These are phyloP conservation scores for Thelephora ganbajun DNA, from an alignment of 768 basidiomycete genomes.

Conservation along the genomic window DNA sequence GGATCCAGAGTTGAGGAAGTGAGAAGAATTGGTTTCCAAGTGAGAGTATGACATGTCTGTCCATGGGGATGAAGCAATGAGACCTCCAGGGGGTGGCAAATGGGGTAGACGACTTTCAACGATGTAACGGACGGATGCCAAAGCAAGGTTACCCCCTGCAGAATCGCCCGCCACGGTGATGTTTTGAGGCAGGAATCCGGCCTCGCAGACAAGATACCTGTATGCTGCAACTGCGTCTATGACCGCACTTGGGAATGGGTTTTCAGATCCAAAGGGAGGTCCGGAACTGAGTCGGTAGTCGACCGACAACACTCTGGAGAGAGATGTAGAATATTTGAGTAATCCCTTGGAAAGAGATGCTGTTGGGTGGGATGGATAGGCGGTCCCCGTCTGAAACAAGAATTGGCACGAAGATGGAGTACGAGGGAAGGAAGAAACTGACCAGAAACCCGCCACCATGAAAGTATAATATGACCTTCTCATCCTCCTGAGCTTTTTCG, in stretches of 20 bases:
- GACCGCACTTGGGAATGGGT: constrained; percentile 58
- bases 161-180: constrained; percentile 60
- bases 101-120: constrained; percentile 24
- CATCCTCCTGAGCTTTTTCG: constrained; percentile 10
- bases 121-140: constrained; percentile 43
- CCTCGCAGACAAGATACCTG: constrained; percentile 40
- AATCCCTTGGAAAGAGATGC: neutral
- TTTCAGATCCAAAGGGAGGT: constrained; percentile 23
- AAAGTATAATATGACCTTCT: constrained; percentile 11
- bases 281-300: constrained; percentile 57
- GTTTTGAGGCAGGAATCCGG: constrained; percentile 38
- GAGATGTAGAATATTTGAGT: neutral
- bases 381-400: neutral
- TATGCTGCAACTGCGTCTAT: constrained; percentile 62
- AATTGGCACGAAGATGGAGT: neutral
- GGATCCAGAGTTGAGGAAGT: constrained; percentile 20
- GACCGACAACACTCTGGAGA: constrained; percentile 37
- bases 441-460: constrained; percentile 10
- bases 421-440: neutral
- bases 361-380: neutral
- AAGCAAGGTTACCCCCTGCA: constrained; percentile 56
- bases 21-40: constrained; percentile 23
- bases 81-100: constrained; percentile 30
- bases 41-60: constrained; percentile 33
- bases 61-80: constrained; percentile 47